phyloP scores from a whole-genome alignment of 2,329 filamentous ascomycete species.

The Lachnellula arida region DNA sequence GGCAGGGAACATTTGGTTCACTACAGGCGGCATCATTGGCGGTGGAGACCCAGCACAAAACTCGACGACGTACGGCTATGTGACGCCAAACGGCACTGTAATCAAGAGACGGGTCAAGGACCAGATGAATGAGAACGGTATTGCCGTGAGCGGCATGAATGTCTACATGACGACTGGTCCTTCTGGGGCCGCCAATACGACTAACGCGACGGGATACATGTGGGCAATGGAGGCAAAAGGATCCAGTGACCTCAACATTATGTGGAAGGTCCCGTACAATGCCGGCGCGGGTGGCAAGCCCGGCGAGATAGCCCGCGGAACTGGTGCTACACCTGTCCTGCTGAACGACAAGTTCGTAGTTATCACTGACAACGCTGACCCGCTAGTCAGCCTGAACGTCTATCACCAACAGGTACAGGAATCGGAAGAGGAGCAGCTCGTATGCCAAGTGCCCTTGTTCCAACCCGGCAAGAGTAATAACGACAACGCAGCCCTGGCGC shows the following conservation, averaged over 20 bases:
- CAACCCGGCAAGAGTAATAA: background rate
- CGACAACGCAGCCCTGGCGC: background rate
- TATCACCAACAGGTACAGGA: background rate
- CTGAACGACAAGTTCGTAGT: background rate
- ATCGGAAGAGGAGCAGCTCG: background rate
- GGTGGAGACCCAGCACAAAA: background rate
- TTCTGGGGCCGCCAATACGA: background rate
- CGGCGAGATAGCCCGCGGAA: too few relatives aligned
- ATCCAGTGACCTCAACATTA: background rate
- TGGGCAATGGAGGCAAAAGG: background rate
- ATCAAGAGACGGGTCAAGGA: background rate
- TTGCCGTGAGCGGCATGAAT: background rate
- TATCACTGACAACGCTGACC: background rate
- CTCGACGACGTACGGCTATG: background rate
- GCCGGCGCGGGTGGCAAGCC: background rate
- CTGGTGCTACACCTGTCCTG: background rate
- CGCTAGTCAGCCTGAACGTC: background rate
- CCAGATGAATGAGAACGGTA: background rate
- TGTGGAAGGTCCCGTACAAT: background rate
- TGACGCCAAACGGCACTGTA: background rate
- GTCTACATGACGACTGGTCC: background rate
- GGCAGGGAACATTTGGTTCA: background rate
- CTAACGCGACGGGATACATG: background rate
- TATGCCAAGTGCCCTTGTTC: background rate
- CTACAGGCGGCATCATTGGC: background rate